Percentiles rank a stretch among this genome's conserved stretches.
These are phyloP conservation scores for Darksidea phi DNA, from an alignment of 495 filamentous ascomycete genomes.

Conservation along the genomic window DNA sequence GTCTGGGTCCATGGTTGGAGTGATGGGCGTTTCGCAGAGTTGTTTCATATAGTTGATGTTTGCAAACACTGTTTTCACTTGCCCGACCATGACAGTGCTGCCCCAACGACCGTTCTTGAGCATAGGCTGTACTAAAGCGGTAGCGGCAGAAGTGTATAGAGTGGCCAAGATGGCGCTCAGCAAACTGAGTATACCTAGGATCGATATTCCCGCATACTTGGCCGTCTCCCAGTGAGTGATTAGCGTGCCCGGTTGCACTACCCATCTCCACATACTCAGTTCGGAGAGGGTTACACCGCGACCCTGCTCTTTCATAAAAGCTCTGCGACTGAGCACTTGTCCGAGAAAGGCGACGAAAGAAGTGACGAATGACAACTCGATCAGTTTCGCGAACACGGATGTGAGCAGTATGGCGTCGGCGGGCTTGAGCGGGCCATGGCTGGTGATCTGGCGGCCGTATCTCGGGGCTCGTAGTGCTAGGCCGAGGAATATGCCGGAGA, in stretches of 20 bases:
- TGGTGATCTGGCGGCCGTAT: conserved; percentile 57
- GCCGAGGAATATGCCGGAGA: conserved; percentile 63
- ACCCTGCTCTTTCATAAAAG: conserved; percentile 53
- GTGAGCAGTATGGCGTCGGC: conserved; percentile 61
- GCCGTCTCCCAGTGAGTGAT: conserved; percentile 65
- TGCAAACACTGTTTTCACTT: conserved; percentile 58
- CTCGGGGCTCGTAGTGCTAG: conserved; percentile 58
- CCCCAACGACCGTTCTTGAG: conserved; percentile 55
- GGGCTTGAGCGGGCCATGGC: conserved; percentile 49
- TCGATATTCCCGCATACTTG: conserved; percentile 57
- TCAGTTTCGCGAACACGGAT: conserved; percentile 66
- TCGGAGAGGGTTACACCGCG: conserved; percentile 69
- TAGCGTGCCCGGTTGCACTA: conserved; percentile 64
- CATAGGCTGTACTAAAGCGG: conserved; percentile 68
- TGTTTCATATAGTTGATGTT: conserved; percentile 54
- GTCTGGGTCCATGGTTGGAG: conserved; percentile 38
- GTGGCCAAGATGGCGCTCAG: conserved; percentile 60
- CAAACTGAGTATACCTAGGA: conserved; percentile 59
- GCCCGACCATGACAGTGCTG: conserved; percentile 49
- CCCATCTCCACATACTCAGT: conserved; percentile 55
- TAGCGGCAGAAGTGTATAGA: conserved; percentile 72
- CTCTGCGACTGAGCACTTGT: conserved; percentile 65
- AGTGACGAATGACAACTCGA: conserved; percentile 74
- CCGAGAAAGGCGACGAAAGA: conserved; percentile 73
- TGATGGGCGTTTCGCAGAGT: conserved; percentile 61